Evolutionary conservation across 768 basidiomycete species (phyloP), one percentile per base, ranked within the genome.

Genomic region (Cystofilobasidium bisporidii): DNA sequence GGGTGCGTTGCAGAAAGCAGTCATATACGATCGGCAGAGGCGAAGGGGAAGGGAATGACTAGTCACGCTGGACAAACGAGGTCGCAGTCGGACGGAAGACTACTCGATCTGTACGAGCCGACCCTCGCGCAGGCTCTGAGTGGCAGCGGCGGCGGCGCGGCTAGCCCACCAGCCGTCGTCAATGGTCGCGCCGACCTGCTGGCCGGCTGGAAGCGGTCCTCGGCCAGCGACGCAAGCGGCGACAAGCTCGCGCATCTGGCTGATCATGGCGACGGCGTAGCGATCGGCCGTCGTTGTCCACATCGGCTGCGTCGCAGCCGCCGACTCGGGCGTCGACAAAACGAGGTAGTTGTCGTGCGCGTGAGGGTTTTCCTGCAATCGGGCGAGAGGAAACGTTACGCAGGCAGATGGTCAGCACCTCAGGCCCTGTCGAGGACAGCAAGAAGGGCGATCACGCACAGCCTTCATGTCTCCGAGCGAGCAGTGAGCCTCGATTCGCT

Each of bases 251-350:
- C 30, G 26, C 28, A 17, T 56, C 53, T 56, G 53, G 28, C 20
- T 6, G 15, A 56, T 26, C 53, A 56, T 28, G 28, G 53, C 53
- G 8, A 5, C 28, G 14, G 53, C 20, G 53, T 56, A 56, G 18
- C 53, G 17, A 3, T 56, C 53, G 53, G 53, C 53, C 53, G 53
- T 56, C 53, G 53, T 56, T 30, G 53, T 56, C 28, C 26, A 56
- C 53, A 4, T 9, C 14, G 53, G 53, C 28, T 32, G 9, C 11
- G 53, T 56, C 28, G 15, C 28, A 26, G 26, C 6, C 28, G 28
- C 53, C 6, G 28, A 2, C 26, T 26, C 17, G 53, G 53, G 12
- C 15, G 53, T 56, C 15, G 53, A 56, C 15, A 56, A 17, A 30
- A 30, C 15, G 6, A 56, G 53, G 53, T 56, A 32, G 30, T 8